Conservation (phyloP, 345 rosid genomes). For the Eucalyptus pauciflora region DNA sequence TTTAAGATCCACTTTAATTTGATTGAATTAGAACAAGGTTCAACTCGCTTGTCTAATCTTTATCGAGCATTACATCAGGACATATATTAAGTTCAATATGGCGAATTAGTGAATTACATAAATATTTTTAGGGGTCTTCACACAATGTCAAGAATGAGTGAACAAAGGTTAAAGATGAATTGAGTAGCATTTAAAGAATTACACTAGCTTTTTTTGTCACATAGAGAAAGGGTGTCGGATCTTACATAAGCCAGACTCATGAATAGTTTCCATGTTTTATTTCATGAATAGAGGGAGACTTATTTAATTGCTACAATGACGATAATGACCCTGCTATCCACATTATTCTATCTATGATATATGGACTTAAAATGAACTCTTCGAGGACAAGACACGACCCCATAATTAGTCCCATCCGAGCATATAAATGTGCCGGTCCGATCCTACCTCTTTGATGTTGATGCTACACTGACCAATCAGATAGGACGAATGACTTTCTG, state of each 20-base stretch:
- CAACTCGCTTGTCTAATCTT: neutral
- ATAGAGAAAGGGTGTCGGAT: neutral
- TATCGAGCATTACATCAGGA: neutral
- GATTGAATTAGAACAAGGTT: neutral
- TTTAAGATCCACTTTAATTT: neutral
- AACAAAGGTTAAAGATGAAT: rapidly evolving
- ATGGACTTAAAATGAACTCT: neutral
- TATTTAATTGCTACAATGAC: neutral
- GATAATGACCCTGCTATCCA: no score
- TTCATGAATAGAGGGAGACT: neutral
- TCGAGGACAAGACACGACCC: neutral
- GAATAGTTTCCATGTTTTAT: neutral
- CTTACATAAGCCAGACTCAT: neutral
- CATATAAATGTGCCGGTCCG: neutral
- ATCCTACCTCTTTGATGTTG: no score
- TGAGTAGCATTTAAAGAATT: neutral
- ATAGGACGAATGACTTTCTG: no score
- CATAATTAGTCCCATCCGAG: neutral
- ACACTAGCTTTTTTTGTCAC: neutral
- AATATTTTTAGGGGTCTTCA: neutral
- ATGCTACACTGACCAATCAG: no score
- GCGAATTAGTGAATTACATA: neutral
- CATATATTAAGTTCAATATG: neutral
- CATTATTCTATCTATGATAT: neutral
- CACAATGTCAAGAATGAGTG: neutral